phyloP scores from a whole-genome alignment of 352 stramenopile species.

The Paralagenidium karlingii region DNA sequence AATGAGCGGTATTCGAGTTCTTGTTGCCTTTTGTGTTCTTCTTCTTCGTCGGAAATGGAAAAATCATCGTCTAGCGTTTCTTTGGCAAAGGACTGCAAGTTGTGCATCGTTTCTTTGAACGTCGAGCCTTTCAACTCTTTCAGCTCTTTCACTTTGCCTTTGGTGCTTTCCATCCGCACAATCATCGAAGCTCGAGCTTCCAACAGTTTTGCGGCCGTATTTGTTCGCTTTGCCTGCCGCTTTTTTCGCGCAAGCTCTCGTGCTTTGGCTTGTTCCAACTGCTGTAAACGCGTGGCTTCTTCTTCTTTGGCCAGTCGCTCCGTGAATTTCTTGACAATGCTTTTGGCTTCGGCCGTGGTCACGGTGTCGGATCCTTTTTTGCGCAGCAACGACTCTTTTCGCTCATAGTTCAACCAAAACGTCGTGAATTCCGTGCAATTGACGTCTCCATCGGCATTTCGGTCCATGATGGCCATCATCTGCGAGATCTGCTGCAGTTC shows the following conservation, averaged over 20 bases:
- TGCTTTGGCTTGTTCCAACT: constrained; percentile 1
- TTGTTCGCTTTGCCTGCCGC: background rate
- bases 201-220: constrained; percentile 5
- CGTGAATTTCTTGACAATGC: no score
- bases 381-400: constrained; percentile 5
- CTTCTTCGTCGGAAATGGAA: no score
- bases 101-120: no score
- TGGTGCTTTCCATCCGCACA: constrained; percentile 37
- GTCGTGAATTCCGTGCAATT: constrained; percentile 51
- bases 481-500: constrained; percentile 20
- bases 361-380: background rate
- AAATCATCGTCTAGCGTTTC: no score
- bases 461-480: constrained; percentile 51
- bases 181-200: constrained; percentile 6
- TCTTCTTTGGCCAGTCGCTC: constrained; percentile 7
- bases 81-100: no score
- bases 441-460: constrained; percentile 35
- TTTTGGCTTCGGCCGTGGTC: background rate
- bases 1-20: no score
- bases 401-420: constrained; percentile 55
- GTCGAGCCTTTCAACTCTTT: no score
- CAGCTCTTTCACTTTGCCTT: no score
- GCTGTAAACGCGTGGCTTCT: constrained; percentile 12
- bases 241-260: background rate
- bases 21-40: no score